Base-by-base conservation (phyloP, 805 yeast species). In the Saccharomycopsis sp. region DNA sequence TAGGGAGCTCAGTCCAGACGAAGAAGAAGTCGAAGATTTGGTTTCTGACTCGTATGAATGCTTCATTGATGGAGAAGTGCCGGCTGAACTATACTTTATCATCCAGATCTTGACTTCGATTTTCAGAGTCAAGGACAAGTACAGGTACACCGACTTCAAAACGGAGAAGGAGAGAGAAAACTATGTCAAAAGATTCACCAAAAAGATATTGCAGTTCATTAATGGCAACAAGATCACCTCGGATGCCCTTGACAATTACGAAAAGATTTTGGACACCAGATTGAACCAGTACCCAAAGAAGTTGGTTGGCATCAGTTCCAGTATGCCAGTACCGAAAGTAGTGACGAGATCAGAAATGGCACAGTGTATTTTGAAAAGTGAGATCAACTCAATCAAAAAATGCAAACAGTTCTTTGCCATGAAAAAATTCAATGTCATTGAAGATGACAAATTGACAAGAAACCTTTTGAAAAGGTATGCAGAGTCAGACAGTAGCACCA, bases 31-130 rank as follows among this genome's bases (percentile, higher is more conserved):
- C 20, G 39, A 27, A 4, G 62, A 56, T 10, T 27, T 42, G 6
- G 23, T 75, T 0, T 50, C 72, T 25, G 81, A 77, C 12, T 63
- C 77, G 0, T 82, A 75, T 58, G 92, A 82, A 50, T 68, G 79
- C 41, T 80, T 69, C 51, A 53, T 48, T 2, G 65, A 73, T 32
- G 76, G 78, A 8, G 83, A 75, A 26, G 63, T 79, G 1, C 54
- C 70, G 15, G 68, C 78, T n/a, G 89, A 83, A 55, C 57, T 73
- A 30, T 59, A 68, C 1, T 57, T 80, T 16, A 39, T 81, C 4
- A 43, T 78, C 4, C 80, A 79, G 49, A 63, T 73, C 2, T 50
- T 79, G 7, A 62, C 75, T 1, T 62, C 66, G 2, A 29, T 63
- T 9, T 54, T 59, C 12, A 57, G 55, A 39, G 41, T 53, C 3